Evolutionary conservation across 306 rosid species (phyloP), one percentile per base, ranked within the genome.

Genomic region (Urtica urens): DNA sequence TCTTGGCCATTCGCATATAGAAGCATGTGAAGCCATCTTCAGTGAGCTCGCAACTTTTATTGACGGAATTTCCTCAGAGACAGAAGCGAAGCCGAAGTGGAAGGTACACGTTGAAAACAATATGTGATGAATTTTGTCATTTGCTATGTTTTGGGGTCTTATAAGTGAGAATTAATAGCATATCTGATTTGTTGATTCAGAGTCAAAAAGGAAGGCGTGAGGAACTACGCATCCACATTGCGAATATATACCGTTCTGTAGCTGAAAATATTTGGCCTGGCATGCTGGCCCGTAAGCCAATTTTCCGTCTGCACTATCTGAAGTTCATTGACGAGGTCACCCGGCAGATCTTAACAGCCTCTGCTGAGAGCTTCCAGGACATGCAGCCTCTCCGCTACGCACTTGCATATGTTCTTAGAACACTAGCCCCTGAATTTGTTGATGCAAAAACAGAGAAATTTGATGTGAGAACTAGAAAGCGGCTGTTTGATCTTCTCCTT

Each of bases 221-320:
- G 72, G 99, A 92, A 73, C 87, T 92, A 16, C 99, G 94, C 21
- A 77, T 72, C 53, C 96, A 86, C 62, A 78, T 86, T 77, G 86
- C 88, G 72, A 85, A 82, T 73, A 92, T 92, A 56, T 86, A 75
- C 51, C 94, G 99, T 20, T 68, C 93, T 55, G 87, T 92, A 57
- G 93, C 99, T 14, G 96, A 92, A 59, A 92, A 82, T 63, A 72
- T 92, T 54, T 92, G 99, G 99, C 99, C 96, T 22, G 94, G 96
- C 76, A 79, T 73, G 93, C 75, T 92, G 51, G 72, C 78, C 18
- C 83, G 93, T 60, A 86, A 82, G 60, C 78, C 86, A 37, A 78
- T 71, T 68, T 77, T 92, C 60, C 94, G 94, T 52, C 90, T 66
- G 38, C 94, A 85, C 65, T 92, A 82, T 78, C 75, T 86, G 45